Conservation (phyloP, 164 flowering plant genomes). For the Taxillus chinensis region DNA sequence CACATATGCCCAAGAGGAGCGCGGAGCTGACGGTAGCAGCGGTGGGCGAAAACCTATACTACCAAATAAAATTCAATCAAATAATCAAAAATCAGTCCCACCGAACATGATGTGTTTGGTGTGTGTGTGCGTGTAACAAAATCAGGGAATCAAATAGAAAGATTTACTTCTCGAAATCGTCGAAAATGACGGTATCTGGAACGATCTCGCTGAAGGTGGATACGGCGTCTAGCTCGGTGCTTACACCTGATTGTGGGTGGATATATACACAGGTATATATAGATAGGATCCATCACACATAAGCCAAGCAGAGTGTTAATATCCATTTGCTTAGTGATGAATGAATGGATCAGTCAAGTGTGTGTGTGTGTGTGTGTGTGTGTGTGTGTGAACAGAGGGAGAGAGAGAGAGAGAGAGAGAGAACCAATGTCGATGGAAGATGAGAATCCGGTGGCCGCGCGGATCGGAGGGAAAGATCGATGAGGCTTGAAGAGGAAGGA, state of each 20-base stretch:
- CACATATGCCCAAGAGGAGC: slow-evolving; percentile 69
- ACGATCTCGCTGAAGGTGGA: slow-evolving; percentile 84
- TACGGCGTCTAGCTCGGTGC: slow-evolving; percentile 71
- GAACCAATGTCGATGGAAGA: slow-evolving; percentile 57
- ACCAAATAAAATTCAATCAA: background rate
- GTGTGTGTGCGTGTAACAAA: too few species aligned
- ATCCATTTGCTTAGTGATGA: too few species aligned
- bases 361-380: too few species aligned
- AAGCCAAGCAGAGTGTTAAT: too few species aligned
- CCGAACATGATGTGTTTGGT: too few species aligned
- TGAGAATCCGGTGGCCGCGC: slow-evolving; percentile 43
- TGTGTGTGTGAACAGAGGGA: too few species aligned
- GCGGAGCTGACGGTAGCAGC: slow-evolving; percentile 97
- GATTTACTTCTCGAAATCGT: slow-evolving; percentile 75
- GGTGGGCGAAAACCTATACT: slow-evolving; percentile 83
- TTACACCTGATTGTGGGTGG: slow-evolving; percentile 26
- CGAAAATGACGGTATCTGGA: slow-evolving; percentile 93
- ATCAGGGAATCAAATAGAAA: background rate
- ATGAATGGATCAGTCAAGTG: too few species aligned
- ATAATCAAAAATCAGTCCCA: background rate
- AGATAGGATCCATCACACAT: too few species aligned
- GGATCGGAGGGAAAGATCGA: slow-evolving; percentile 31
- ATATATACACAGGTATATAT: too few species aligned
- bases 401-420: slow-evolving; percentile 6
- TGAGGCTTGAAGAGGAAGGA: slow-evolving; percentile 23